Percentiles rank a stretch among this genome's conserved stretches.
Conservation (phyloP, 169 alveolate species). For the Plasmodium vinckei region DNA sequence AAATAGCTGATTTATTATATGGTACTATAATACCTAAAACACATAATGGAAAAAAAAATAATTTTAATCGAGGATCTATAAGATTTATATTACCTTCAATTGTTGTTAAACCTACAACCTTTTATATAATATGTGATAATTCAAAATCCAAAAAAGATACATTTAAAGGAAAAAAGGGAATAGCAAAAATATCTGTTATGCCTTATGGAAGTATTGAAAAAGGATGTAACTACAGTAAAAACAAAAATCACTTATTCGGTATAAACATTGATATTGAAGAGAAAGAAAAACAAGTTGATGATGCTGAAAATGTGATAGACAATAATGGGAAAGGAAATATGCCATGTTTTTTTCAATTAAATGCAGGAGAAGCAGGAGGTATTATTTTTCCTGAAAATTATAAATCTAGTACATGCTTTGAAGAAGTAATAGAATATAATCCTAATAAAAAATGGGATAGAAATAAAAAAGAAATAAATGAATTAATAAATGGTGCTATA, state of each 20-base stretch:
- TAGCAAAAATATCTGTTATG: conserved; percentile 10
- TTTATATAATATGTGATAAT: conserved; percentile 55
- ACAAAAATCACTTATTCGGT: background rate
- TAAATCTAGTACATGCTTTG: conserved; percentile 50
- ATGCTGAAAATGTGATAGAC: background rate
- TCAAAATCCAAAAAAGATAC: conserved; percentile 2
- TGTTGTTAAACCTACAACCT: background rate
- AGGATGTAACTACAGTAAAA: conserved; percentile 36
- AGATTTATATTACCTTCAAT: conserved; percentile 52
- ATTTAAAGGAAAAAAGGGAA: conserved; percentile 38
- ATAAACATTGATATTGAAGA: background rate
- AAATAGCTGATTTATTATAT: conserved; percentile 11
- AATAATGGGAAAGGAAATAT: background rate
- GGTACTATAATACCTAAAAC: conserved; percentile 28
- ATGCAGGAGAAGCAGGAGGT: conserved; percentile 62
- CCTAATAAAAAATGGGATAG: conserved; percentile 14
- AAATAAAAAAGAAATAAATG: conserved; percentile 16
- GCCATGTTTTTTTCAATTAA: conserved; percentile 53
- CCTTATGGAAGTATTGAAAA: conserved; percentile 43
- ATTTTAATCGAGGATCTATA: conserved; percentile 15
- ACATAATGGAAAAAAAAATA: conserved; percentile 10
- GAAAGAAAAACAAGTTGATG: background rate
- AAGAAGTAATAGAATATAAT: conserved; percentile 21
- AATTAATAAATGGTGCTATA: conserved; percentile 18
- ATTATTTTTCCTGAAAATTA: conserved; percentile 27